phyloP scores from a whole-genome alignment of 257 asterid genomes.

The Forsythia suspensa region DNA sequence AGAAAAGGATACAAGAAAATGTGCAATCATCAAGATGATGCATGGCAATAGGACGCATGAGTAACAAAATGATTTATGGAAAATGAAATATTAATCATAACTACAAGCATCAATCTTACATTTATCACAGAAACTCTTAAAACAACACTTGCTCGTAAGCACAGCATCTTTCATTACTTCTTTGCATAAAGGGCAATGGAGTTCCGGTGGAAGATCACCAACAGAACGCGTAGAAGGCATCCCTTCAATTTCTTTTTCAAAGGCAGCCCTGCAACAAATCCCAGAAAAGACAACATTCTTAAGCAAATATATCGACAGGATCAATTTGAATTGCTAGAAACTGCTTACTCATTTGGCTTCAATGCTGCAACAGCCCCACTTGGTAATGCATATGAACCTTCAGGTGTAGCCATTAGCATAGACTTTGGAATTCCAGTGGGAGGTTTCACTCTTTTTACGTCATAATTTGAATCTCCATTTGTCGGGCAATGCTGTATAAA shows the following conservation, averaged over 20 bases:
- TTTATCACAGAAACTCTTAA: conserved; percentile 88
- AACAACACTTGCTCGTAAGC: conserved; percentile 96
- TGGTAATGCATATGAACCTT: conserved; percentile 93
- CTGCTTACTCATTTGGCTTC: conserved; percentile 86
- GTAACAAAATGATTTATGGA: not conserved
- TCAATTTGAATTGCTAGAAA: not conserved
- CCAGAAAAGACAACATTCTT: conserved; percentile 3
- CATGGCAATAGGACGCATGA: not conserved
- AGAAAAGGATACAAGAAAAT: not conserved
- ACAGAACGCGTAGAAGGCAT: conserved; percentile 82
- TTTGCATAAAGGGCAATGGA: conserved; percentile 94
- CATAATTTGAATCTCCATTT: conserved; percentile 93
- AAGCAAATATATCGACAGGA: conserved; percentile 5
- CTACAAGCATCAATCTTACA: conserved; percentile 48
- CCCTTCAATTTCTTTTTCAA: conserved; percentile 93
- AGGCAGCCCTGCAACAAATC: conserved; percentile 68
- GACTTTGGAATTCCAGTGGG: conserved; percentile 99
- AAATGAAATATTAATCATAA: too few relatives aligned
- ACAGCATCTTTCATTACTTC: conserved; percentile 99
- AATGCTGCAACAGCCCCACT: conserved; percentile 87
- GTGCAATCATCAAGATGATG: too few relatives aligned
- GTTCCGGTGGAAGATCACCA: conserved; percentile 91
- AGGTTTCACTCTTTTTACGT: conserved; percentile 84
- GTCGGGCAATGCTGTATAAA: conserved; percentile 98
- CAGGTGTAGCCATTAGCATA: conserved; percentile 91